Base-by-base conservation (phyloP, 1,284 basidiomycete species). In the Austroboletus novae-zelandiae region DNA sequence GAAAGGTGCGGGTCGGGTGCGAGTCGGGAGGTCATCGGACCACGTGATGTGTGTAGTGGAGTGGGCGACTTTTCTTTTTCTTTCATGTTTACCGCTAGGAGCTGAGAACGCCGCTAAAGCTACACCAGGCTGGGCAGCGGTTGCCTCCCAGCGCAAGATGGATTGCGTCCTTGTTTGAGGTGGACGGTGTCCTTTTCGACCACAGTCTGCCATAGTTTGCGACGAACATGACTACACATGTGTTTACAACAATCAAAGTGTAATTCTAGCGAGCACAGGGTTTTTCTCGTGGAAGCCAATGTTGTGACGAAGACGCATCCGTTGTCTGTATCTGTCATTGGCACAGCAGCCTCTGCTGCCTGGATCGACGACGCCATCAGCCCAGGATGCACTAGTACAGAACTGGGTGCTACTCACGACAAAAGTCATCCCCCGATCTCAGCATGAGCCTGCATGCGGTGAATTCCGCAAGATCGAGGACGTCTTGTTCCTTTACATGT, bases 91-190 rank as follows among this genome's bases (percentile, higher is more conserved):
- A 58, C 48, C 61, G 47, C 52, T 18, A 40, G 32, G 53, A 50
- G 54, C 40, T 48, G 43, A 54, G n/a, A 37, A 34, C 49, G 20
- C 53, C 46, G 62, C 48, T 44, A 40, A 18, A 30, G 40, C 23
- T 18, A 43, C 23, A 40, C 32, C 5, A 32, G 49, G 43, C 31
- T 30, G 48, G 47, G 35, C 48, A 48, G 45, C 31, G 42, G 34
- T 34, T 44, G 44, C 45, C 43, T 61, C 51, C 17, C 11, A 31
- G 54, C 69, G 72, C 68, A 51, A 78, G 63, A 77, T 48, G 40
- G 54, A 66, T 42, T 42, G 20, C n/a, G 73, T 84, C 82, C 77
- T 79, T 70, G 86, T 89, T 88, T 89, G 86, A 89, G 83, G 86
- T 70, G 69, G 72, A 73, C 73, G 69, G 77, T 74, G 77, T 73